Evolutionary conservation across 192 early-diverging fungal species (phyloP), one percentile per base, ranked within the genome.

Genomic region (Backusella parvicylindrica): DNA sequence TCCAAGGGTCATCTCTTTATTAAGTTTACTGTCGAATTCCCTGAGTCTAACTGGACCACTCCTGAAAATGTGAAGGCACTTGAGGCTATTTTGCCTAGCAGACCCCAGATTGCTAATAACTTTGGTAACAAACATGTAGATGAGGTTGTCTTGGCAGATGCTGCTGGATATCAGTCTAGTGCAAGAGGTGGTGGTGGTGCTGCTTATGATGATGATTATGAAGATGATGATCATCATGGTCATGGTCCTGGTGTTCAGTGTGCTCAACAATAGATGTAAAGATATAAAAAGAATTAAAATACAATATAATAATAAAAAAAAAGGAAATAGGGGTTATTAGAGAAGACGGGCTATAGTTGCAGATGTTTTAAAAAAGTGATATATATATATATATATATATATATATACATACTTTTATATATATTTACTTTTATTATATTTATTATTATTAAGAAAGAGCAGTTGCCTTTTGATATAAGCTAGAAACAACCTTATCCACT

Each of bases 11-110:
- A 95, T 84, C 83, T 99, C 30, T 98, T 93, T 79, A 82, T 98
- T 82, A 92, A 92, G 77, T 99, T 99, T 77, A 91, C 92, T 60
- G 87, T 99, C 73, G 89, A 89, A 56, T 99, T 99, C 94, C 98
- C 98, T 13, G 21, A 77, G 40, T 63, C 88, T 67, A 93, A 96
- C 89, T 97, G 93, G 92, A 86, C 92, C 40, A 78, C 86, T 21
- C 82, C 88, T 64, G 88, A 89, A 64, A 85, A 87, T 50, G 87
- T 97, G 75, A 87, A 88, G 70, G 79, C 87, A 75, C 90, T 99
- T 40, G 94, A 96, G 75, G 77, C 73, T 5, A 90, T 96, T 72
- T 86, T 99, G 68, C 98, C 98, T 2, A 73, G 93, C 41, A 86
- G 96, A 70, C 79, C 85, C 32, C 64, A 83, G 8, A 75, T 90